Evolutionary conservation across 441 rosid species (phyloP), one percentile per base, ranked within the genome.

Genomic region (Adansonia gregorii): DNA sequence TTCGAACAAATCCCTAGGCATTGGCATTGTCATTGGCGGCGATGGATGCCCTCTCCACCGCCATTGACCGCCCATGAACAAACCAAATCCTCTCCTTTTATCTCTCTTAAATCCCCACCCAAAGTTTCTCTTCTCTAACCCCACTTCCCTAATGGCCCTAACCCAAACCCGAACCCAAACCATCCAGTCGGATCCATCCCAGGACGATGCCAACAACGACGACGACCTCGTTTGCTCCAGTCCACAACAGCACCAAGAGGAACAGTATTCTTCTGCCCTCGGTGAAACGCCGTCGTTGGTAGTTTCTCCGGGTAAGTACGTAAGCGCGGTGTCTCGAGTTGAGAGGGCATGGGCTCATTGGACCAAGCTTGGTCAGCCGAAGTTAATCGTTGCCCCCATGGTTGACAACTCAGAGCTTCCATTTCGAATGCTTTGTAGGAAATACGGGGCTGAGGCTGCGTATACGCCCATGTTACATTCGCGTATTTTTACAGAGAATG

Each of bases 321-420:
- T 86, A 59, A 75, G 77, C 66, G 85, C 84, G 3, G 89, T 84
- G 63, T 74, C 88, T 3, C 85, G 83, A 0, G 79, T 85, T 43
- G 94, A 92, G 79, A 80, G 85, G 66, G 98, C 98, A 15, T 90
- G 99, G 99, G 90, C 90, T 24, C 92, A 93, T 82, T 93, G 99
- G 98, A 71, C 83, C 8, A 87, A 85, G 56, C 85, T 91, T 5
- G 96, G 98, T 0, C 84, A 89, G 35, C 99, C 99, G 1, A 93
- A 86, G 85, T 82, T 85, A 48, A 84, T 95, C 1, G 99, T 93
- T 12, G 99, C 98, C 46, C 97, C 98, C 7, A 95, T 95, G 98
- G 98, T 93, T 70, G 97, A 95, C 75, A 92, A 95, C 81, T 95
- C 98, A 3, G 99, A 91, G 90, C 91, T 95, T 7, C 99, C 97